Evolutionary conservation across 2,329 filamentous ascomycete genomes (phyloP), one percentile per base, ranked within the genome.

Genomic region (Aspergillus melleus): DNA sequence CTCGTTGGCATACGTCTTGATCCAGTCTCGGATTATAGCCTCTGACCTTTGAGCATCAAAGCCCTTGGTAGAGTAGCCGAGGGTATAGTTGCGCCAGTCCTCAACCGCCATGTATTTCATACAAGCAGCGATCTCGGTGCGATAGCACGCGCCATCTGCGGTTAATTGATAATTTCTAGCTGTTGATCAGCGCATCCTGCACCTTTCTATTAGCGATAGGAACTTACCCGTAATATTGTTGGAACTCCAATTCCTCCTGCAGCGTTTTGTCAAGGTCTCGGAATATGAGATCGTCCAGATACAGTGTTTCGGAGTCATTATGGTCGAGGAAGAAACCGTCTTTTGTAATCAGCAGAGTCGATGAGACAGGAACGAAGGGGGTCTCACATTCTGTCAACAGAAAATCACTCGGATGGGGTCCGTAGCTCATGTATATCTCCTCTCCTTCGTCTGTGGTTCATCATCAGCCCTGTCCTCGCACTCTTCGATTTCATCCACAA

Each of bases 361-460:
- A 50, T 20, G 20, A 26, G 14, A 59, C 36, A 20, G 3, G 16
- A 2, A 32, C 32, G 6, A n/a, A 16, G 36, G 16, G 14, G 14
- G 16, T 20, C 74, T 67, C 62, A 79, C 78, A 80, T 70, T 80
- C 78, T 29, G 72, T 68, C 30, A 78, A 65, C 11, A 80, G 73
- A 47, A 78, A 74, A 62, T 80, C 78, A 61, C 77, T 79, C 1
- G 76, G 69, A 65, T 80, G 78, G 55, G 70, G 68, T 5, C 78
- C 78, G 49, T 80, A 80, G 24, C 75, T 79, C 66, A 79, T 77
- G 57, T 72, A 79, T 22, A 80, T 70, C 57, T 80, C 77, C 52
- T 80, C 77, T 14, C 77, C 77, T 52, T 67, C 59, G 16, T 73
- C 75, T 77, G 58, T 24, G 51, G 29, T 14, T 52, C 52, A 54